phyloP scores from a whole-genome alignment of 257 asterid genomes.

The Mitragyna speciosa region DNA sequence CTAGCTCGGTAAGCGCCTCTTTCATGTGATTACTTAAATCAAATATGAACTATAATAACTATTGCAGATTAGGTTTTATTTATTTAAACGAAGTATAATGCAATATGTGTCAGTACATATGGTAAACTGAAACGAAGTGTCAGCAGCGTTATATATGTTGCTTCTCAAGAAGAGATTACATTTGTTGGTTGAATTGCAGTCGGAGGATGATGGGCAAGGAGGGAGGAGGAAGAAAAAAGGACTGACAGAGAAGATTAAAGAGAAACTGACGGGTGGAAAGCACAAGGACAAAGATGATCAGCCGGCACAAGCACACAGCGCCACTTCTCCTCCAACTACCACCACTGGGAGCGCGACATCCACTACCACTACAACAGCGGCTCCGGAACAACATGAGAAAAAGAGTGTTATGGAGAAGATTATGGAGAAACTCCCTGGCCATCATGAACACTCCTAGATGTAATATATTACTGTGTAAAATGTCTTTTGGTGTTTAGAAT shows the following conservation, averaged over 20 bases:
- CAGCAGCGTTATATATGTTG: no score
- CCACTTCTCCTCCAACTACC: constrained; percentile 21
- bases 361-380: constrained; percentile 30
- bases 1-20: constrained; percentile 49
- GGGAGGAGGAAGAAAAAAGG: constrained; percentile 77
- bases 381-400: constrained; percentile 52
- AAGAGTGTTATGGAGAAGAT: constrained; percentile 73
- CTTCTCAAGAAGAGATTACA: no score
- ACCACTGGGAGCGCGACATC: constrained; percentile 28
- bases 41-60: no score
- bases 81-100: no score
- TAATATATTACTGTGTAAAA: neutral
- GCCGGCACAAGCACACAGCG: constrained; percentile 35
- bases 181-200: constrained; percentile 25
- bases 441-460: constrained; percentile 37
- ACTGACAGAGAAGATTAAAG: constrained; percentile 63
- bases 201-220: constrained; percentile 77
- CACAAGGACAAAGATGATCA: constrained; percentile 31
- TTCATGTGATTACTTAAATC: neutral
- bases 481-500: neutral
- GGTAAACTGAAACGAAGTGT: no score
- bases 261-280: constrained; percentile 47
- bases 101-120: no score
- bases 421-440: constrained; percentile 79
- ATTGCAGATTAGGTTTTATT: no score